Evolutionary conservation across 768 basidiomycete species (phyloP), one percentile per base, ranked within the genome.

Genomic region (Terana coerulea): DNA sequence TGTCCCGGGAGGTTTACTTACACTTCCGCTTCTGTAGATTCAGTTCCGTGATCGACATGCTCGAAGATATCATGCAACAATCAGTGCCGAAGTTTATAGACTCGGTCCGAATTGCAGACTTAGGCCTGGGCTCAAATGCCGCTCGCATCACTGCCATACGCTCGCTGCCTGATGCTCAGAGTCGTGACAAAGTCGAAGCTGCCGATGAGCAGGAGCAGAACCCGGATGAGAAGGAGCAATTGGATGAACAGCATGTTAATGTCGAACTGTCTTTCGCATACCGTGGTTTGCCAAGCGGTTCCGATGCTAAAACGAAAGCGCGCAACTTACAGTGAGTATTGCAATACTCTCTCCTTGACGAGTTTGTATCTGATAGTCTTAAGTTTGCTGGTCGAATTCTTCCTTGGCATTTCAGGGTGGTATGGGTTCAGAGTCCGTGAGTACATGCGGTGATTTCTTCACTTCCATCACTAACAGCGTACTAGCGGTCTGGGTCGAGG

Each of bases 191-290:
- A 3, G 24, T 53, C 36, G 51, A 60, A 19, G 36, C 65, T 51
- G 67, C 75, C 30, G 67, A 74, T 33, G 60, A 61, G 1, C 66
- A 64, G 5, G 65, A 60, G 2, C 14, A 46, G 17, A 29, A 54
- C 11, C 34, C 36, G 17, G 57, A 60, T 31, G 59, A 59, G 14
- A 52, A 56, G 25, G 61, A 67, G 2, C 62, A 59, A 60, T 69
- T 58, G 53, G 70, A 72, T 58, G 75, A 74, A 1, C 75, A 80
- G 45, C 76, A 76, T 47, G 70, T 79, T 54, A 88, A 90, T 62
- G 69, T 88, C 51, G 88, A 91, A 65, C 67, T 86, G n/a, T 81
- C 81, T 0, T 70, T 90, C 49, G 79, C 80, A 0, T 90, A 88
- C 64, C 76, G 77, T 25, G 80, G 84, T 3, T 64, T 74, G 24